Conservation (phyloP, 345 rosid species). For the Populus deltoides region DNA sequence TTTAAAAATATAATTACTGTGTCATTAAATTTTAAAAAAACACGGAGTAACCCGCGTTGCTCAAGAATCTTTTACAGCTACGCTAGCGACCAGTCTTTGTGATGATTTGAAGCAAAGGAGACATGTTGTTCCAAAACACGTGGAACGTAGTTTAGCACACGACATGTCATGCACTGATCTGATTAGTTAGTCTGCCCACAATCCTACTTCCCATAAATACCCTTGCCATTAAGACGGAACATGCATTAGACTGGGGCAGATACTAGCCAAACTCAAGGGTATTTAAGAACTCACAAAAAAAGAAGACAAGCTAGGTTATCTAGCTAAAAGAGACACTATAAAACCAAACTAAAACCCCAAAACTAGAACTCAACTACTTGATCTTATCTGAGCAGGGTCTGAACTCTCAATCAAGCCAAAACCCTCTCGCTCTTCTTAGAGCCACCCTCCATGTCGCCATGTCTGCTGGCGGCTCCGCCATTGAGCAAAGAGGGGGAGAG, state of each 20-base stretch:
- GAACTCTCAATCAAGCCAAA: neutral
- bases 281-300: neutral
- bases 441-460: constrained; percentile 16
- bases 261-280: neutral
- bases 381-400: constrained; percentile 78
- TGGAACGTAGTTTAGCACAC: neutral
- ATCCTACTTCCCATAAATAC: neutral
- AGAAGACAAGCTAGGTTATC: neutral
- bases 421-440: neutral
- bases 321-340: neutral
- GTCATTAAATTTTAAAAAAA: too few species aligned
- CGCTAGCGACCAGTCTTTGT: too few species aligned
- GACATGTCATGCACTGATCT: neutral
- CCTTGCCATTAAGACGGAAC: neutral
- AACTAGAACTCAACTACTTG: constrained; percentile 40
- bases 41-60: too few species aligned
- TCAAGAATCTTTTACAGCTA: too few species aligned
- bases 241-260: neutral
- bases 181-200: neutral
- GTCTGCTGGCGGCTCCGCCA: constrained; percentile 54
- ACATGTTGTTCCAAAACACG: neutral
- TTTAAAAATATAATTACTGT: too few species aligned
- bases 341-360: neutral
- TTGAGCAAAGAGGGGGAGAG: constrained; percentile 1
- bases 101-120: neutral